Evolutionary conservation across 768 basidiomycete species (phyloP), one percentile per base, ranked within the genome.

Genomic region (Nevesoporus exiguus): DNA sequence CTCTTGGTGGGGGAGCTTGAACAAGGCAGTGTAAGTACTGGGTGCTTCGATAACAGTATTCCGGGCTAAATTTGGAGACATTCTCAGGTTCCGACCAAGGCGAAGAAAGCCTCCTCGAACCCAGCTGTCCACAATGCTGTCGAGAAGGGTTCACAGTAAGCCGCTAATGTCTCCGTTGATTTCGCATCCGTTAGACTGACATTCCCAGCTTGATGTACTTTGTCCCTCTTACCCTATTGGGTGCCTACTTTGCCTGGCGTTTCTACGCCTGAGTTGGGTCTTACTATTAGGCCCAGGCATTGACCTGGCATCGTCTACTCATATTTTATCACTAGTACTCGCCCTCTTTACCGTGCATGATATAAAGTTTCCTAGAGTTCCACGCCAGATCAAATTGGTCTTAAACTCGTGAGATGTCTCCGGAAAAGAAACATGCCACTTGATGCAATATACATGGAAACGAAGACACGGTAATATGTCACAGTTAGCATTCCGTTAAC

Each of bases 221-320:
- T 65, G 66, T 93, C 22, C 94, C 94, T 49, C 79, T 95, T 39
- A 82, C 76, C 42, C 72, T 91, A 25, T 74, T 96, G 43, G 90
- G 81, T 57, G 93, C 80, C 46, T 95, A 93, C 83, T 88, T 96
- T 62, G 93, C 84, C 45, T 96, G 85, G 84, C 82, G 91, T 58
- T 85, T 78, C 27, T 92, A 92, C 71, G 70, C 57, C 57, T 69
- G 56, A 71, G 50, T 25, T 36, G 34, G 47, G 31, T 13, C 9
- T 19, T 22, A 27, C 19, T 11, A 19, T 45, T 13, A 17, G 25
- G 30, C 19, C 17, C 42, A 57, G 43, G 24, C 21, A 45, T 47
- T 27, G 47, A 33, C 33, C 2, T 34, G 48, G 43, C 52, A 30
- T 27, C 25, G 25, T 19, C 27, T 50, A 47, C n/a, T 44, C 47